Conservation (phyloP, 192 early-diverging fungal genomes). For the Gigaspora rosea region DNA sequence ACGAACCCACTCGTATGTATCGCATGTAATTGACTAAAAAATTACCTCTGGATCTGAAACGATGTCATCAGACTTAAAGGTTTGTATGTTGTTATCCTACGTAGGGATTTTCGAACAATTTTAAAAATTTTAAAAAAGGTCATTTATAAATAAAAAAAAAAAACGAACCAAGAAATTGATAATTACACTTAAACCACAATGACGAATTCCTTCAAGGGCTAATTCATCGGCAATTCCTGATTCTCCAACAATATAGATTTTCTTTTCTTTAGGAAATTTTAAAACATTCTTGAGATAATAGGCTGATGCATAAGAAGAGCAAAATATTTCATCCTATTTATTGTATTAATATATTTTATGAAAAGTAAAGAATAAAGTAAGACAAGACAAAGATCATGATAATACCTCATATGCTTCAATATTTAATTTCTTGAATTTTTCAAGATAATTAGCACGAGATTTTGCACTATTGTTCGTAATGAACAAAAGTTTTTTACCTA, state of each 20-base stretch:
- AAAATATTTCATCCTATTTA: conserved; percentile 85
- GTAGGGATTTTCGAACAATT: neutral
- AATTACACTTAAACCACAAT: conserved; percentile 42
- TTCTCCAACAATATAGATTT: conserved; percentile 92
- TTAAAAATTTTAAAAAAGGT: neutral
- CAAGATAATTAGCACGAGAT: conserved; percentile 75
- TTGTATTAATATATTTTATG: neutral
- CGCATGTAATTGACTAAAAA: too few relatives aligned
- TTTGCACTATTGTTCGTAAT: conserved; percentile 98
- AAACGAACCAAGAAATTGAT: neutral
- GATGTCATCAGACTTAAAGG: too few relatives aligned
- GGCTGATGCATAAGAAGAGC: conserved; percentile 90
- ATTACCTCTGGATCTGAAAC: too few relatives aligned
- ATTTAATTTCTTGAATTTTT: conserved; percentile 81
- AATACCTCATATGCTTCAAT: conserved; percentile 72
- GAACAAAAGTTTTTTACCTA: conserved; percentile 90
- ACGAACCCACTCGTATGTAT: too few relatives aligned
- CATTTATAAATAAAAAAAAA: neutral
- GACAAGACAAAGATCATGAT: too few relatives aligned
- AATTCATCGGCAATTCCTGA: conserved; percentile 87
- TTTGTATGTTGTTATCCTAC: too few relatives aligned
- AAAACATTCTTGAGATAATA: conserved; percentile 86
- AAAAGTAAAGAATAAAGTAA: neutral
- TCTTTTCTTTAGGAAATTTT: conserved; percentile 82
- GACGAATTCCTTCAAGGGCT: conserved; percentile 71